Evolutionary conservation across 2,329 filamentous ascomycete genomes (phyloP), one percentile per base, ranked within the genome.

Genomic region (Plenodomus lindquistii): DNA sequence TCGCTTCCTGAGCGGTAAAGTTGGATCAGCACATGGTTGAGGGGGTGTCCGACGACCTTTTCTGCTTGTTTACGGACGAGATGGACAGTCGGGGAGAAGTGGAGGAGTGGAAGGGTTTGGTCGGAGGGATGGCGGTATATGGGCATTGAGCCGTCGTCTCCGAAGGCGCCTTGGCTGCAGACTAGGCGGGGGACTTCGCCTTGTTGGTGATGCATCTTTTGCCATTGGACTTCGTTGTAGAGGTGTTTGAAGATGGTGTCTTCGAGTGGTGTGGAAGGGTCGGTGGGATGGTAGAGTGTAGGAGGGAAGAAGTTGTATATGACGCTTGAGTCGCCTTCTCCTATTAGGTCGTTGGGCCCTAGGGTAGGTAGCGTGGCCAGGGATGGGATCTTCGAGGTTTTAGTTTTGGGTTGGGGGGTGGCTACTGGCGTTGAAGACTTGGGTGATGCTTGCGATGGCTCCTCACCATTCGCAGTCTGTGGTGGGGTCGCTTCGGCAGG

Each of bases 41-140:
- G 74, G 1, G 83, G 76, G 63, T 97, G 94, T 0, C 89, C 87
- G 1, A 96, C 79, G 15, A 83, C 77, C 46, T 81, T 78, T 69
- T 96, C 90, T 0, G 91, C 86, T 45, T 81, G 80, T 13, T 75
- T 70, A 50, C 86, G 85, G 49, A 97, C 85, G 29, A 79, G 74
- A 16, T 85, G 74, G 1, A 97, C 88, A 0, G 84, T 85, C 0
- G 85, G 78, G 0, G 90, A 88, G 72, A 96, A 97, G 2, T 85
- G 79, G 1, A 87, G 75, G 13, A 97, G 73, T 0, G 89, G 85
- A 0, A 92, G 87, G 1, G 89, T 89, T 69, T 95, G 89, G 66
- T 99, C 94, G 3, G 91, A 84, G 37, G 94, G 94, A 71, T 97
- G 94, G 13, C 94, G 88, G 71, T 99, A 99, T n/a, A 97, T 81